Evolutionary conservation across 2,329 filamentous ascomycete genomes (phyloP).

Genomic region (Coniosporium tulheliwenetii): DNA sequence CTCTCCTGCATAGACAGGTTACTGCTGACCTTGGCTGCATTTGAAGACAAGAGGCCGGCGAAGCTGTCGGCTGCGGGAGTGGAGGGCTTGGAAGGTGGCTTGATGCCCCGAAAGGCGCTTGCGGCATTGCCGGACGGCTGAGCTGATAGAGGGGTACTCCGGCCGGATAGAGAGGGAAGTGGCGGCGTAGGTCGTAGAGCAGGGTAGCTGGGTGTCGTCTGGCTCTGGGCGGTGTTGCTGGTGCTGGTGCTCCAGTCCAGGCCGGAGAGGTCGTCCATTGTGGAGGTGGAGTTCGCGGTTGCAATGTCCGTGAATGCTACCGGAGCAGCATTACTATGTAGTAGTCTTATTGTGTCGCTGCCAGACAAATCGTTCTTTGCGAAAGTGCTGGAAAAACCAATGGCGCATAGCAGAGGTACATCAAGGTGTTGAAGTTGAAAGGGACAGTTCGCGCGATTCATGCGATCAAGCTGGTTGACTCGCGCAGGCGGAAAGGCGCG

Average conservation of each 20-base stretch:
- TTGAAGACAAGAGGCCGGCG: constrained; percentile 56
- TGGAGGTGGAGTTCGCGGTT: not conserved
- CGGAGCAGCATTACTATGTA: too few species aligned
- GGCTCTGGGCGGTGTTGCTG: constrained; percentile 6
- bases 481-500: too few species aligned
- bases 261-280: constrained; percentile 33
- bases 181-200: constrained; percentile 13
- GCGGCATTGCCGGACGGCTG: constrained; percentile 22
- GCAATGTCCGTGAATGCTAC: too few species aligned
- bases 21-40: constrained; percentile 42
- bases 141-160: constrained; percentile 19
- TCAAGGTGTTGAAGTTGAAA: too few species aligned
- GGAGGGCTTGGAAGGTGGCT: constrained; percentile 37
- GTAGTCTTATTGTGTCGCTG: too few species aligned
- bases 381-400: too few species aligned
- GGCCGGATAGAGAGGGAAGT: constrained; percentile 20
- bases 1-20: constrained; percentile 54
- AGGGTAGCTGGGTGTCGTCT: constrained; percentile 9
- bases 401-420: too few species aligned
- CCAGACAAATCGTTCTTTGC: too few species aligned
- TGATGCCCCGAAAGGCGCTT: constrained; percentile 16
- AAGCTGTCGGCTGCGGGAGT: constrained; percentile 52
- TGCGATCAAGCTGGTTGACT: too few species aligned
- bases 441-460: too few species aligned
- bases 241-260: constrained; percentile 28